phyloP scores from a whole-genome alignment of 106 monocot genomes.

The Agapanthus africanus region DNA sequence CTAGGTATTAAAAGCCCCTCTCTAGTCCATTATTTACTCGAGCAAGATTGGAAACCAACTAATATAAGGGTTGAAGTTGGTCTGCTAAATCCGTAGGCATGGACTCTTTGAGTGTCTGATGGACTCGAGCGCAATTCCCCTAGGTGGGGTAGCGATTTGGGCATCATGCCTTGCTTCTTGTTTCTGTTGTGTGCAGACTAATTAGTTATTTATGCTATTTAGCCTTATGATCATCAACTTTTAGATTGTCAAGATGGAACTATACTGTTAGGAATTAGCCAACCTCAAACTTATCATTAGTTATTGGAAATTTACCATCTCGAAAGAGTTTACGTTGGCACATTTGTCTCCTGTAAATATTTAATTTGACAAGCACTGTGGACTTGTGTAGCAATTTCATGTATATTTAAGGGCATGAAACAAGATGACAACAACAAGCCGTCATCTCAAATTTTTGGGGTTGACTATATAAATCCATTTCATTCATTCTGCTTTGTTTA shows the following conservation, averaged over 20 bases:
- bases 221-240: not conserved
- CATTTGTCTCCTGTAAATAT: not conserved
- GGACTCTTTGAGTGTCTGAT: not conserved
- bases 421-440: too few relatives aligned
- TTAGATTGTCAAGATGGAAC: not conserved
- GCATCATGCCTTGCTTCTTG: not conserved
- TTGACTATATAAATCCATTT: too few relatives aligned
- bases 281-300: not conserved
- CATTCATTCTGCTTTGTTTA: too few relatives aligned
- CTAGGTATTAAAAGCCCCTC: not conserved
- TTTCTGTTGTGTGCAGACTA: not conserved
- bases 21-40: not conserved
- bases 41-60: not conserved
- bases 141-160: not conserved
- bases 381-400: not conserved
- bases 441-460: too few relatives aligned
- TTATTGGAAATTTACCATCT: not conserved
- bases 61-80: not conserved
- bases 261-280: not conserved
- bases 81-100: not conserved
- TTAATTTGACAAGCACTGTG: not conserved
- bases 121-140: not conserved
- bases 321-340: not conserved
- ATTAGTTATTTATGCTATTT: not conserved
- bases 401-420: too few relatives aligned